These are phyloP conservation scores for Scedosporium boydii DNA, from an alignment of 2,329 filamentous ascomycete genomes.

Conservation along the genomic window DNA sequence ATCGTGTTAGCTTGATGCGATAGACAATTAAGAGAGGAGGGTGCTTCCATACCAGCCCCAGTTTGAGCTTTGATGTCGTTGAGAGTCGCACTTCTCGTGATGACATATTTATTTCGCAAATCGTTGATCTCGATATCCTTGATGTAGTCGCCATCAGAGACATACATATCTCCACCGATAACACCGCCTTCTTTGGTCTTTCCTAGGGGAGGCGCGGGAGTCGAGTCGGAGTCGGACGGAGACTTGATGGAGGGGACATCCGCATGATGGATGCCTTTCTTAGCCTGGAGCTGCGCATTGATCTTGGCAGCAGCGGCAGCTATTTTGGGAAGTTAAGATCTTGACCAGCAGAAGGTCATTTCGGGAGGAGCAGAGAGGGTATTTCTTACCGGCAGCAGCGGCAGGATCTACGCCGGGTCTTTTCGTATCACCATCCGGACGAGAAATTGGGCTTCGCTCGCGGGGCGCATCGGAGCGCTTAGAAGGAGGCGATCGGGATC, in stretches of 20 bases:
- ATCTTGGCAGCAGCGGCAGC: constrained; percentile 85
- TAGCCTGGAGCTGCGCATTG: constrained; percentile 73
- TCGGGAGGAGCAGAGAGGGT: background rate
- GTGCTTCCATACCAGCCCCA: constrained; percentile 85
- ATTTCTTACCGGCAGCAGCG: constrained; percentile 62
- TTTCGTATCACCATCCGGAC: constrained; percentile 27
- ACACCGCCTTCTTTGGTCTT: constrained; percentile 27
- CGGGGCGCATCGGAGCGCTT: constrained; percentile 60
- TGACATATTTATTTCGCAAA: constrained; percentile 86
- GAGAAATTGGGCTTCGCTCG: constrained; percentile 67
- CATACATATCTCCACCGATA: constrained; percentile 82
- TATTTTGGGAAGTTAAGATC: constrained; percentile 19
- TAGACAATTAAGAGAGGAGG: constrained; percentile 40
- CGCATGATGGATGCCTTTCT: constrained; percentile 83
- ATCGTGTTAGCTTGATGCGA: constrained; percentile 38
- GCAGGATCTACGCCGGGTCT: constrained; percentile 56
- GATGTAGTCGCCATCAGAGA: constrained; percentile 94
- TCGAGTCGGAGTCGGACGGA: constrained; percentile 34
- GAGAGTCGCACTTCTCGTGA: constrained; percentile 88
- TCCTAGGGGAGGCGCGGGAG: constrained; percentile 25
- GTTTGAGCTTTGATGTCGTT: constrained; percentile 97
- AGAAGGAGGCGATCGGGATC: constrained; percentile 72
- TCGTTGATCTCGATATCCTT: constrained; percentile 99
- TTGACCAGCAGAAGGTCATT: background rate
- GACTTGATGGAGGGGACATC: constrained; percentile 76